Base-by-base conservation (phyloP, 495 filamentous ascomycete genomes). In the Parmelia sp. region DNA sequence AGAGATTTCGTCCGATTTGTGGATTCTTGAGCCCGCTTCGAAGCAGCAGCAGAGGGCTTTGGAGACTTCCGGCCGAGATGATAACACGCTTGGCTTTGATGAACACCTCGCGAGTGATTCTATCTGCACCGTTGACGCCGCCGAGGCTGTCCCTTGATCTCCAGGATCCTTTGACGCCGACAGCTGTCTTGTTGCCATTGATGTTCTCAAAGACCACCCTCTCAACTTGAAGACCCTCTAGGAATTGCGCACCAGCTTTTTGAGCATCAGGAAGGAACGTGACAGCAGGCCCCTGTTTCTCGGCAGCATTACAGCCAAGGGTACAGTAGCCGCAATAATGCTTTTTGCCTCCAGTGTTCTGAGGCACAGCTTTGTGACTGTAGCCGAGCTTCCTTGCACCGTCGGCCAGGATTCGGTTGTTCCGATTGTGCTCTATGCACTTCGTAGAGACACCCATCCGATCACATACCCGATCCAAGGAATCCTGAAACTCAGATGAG, bases 51-150 rank as follows among this genome's bases (percentile, higher is more conserved):
- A 94, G 72, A 5, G 92, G 92, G 61, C 84, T 89, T 61, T 90
- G 81, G 57, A 97, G 74, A 2, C 85, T 82, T 10, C 92, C 92
- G 47, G 80, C 80, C 3, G 89, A 87, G 15, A 96, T 74, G 29
- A 97, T 82, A 1, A 96, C 90, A 67, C 86, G 88, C 78, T 91
- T 92, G 0, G 92, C 91, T 68, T 83, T 89, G 58, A 96, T 81
- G 47, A 84, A 78, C 21, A 95, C 79, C 66, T 85, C 76, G 23
- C 87, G 79, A 49, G 74, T 76, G 2, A 72, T 79, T 0, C 74
- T 77, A 27, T 76, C 75, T 15, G 75, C 70, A 0, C 82, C 83
- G 27, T 79, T 76, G 5, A 86, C 73, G 4, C 82, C 82, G 15
- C 85, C 82, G 39, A 84, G 76, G 33, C 77, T 76, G 68, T 90